These are phyloP conservation scores for Phlebopus sp. DNA, from an alignment of 1,284 basidiomycete genomes.

Conservation along the genomic window DNA sequence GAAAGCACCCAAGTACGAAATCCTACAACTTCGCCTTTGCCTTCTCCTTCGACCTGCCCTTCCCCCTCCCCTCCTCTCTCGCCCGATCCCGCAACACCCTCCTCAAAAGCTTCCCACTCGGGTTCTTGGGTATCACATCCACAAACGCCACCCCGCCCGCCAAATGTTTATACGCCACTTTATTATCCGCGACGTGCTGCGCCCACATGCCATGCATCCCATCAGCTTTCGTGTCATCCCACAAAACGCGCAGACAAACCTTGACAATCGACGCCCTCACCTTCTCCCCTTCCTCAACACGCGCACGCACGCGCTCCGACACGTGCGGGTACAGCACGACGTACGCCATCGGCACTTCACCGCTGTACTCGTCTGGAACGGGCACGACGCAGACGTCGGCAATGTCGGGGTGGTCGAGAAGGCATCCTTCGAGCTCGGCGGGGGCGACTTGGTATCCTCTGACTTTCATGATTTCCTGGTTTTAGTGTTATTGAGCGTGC, in stretches of 20 bases:
- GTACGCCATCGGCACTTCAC: conserved; percentile 60
- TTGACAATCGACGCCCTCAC: conserved; percentile 40
- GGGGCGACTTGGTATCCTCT: conserved; percentile 67
- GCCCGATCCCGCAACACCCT: conserved; percentile 55
- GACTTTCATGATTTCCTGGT: conserved; percentile 62
- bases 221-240: too few species aligned
- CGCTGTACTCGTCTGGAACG: conserved; percentile 69
- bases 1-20: too few species aligned
- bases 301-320: conserved; percentile 28
- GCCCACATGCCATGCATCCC: too few species aligned
- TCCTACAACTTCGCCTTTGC: conserved; percentile 25
- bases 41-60: conserved; percentile 23
- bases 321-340: conserved; percentile 43
- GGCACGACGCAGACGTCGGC: conserved; percentile 75
- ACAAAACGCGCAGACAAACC: too few species aligned
- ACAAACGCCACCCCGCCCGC: conserved; percentile 55
- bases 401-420: conserved; percentile 68
- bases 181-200: conserved; percentile 67
- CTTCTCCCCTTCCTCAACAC: conserved; percentile 29
- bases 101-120: conserved; percentile 58
- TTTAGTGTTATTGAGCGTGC: too few species aligned
- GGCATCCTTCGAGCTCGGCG: conserved; percentile 69
- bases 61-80: too few species aligned
- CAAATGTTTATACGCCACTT: conserved; percentile 61
- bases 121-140: conserved; percentile 55